A percentile compares a stretch with the other conserved stretches of the same genome.
Evolutionary conservation across 2,329 filamentous ascomycete genomes (phyloP).

Genomic region (Apiospora phragmitis): DNA sequence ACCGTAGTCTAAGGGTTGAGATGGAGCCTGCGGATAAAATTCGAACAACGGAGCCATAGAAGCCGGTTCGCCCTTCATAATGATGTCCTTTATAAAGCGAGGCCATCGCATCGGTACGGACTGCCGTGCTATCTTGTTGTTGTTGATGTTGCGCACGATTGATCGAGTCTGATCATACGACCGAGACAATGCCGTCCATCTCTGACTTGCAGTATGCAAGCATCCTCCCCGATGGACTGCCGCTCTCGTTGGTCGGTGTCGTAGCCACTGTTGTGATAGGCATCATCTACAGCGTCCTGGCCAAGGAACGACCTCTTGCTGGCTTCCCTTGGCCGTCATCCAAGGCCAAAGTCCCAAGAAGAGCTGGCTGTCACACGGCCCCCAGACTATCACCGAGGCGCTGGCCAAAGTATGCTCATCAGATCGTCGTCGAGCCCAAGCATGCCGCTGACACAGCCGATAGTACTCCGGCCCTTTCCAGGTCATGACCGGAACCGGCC

Average conservation of each 20-base stretch:
- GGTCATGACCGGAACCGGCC: slow-evolving; percentile 32
- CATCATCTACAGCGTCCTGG: slow-evolving; percentile 27
- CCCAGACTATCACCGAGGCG: slow-evolving; percentile 26
- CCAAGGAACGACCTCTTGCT: slow-evolving; percentile 25
- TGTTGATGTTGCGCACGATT: not conserved
- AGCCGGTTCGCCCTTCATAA: not conserved
- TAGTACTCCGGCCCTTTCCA: slow-evolving; percentile 34
- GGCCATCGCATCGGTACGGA: not conserved
- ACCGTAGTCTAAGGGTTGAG: not conserved
- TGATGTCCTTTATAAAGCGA: not conserved
- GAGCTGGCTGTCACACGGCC: slow-evolving; percentile 28
- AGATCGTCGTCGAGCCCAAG: not conserved
- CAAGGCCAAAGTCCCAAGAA: slow-evolving; percentile 28
- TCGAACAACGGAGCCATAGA: not conserved
- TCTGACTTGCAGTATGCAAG: slow-evolving; percentile 14
- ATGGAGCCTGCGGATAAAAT: not conserved
- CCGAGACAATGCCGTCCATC: slow-evolving; percentile 8
- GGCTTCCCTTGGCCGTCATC: slow-evolving; percentile 28
- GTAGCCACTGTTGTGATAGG: slow-evolving; percentile 27
- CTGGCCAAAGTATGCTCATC: slow-evolving; percentile 23
- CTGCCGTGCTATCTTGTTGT: not conserved
- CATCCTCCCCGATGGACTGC: slow-evolving; percentile 29
- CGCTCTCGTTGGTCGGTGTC: slow-evolving; percentile 28
- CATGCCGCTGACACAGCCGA: not conserved
- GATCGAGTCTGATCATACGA: not conserved